Percentiles rank a stretch among this genome's conserved stretches.
phyloP scores from a whole-genome alignment of 768 basidiomycete genomes.

The Clitopilus passeckerianus region DNA sequence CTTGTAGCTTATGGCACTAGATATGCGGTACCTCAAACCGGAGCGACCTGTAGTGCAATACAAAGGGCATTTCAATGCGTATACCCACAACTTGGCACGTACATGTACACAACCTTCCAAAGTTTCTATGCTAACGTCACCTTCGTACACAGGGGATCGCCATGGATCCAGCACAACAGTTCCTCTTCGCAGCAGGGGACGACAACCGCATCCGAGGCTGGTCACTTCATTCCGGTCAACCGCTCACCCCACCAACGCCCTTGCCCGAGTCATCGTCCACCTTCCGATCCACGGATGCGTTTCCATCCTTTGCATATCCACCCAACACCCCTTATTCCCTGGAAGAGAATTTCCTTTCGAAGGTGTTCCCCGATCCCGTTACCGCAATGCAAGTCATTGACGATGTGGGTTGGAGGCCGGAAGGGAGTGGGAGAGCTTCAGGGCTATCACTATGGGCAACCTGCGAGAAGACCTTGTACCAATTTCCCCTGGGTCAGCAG shows the following conservation, averaged over 20 bases:
- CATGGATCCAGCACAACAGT: constrained; percentile 48
- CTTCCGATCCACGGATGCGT: neutral
- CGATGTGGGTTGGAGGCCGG: constrained; percentile 15
- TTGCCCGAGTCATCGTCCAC: neutral
- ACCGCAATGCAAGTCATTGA: constrained; percentile 45
- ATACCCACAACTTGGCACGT: constrained; percentile 48
- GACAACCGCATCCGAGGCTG: constrained; percentile 63
- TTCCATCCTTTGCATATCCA: neutral
- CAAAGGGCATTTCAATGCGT: constrained; percentile 54
- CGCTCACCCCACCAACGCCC: constrained; percentile 19
- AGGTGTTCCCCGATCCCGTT: constrained; percentile 31
- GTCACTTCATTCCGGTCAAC: constrained; percentile 56
- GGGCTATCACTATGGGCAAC: constrained; percentile 42
- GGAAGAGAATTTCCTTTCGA: constrained; percentile 23
- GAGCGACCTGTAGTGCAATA: constrained; percentile 40
- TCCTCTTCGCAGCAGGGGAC: constrained; percentile 67
- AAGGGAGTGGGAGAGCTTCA: neutral
- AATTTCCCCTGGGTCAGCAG: constrained; percentile 33
- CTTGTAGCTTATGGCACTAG: constrained; percentile 54
- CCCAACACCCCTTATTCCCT: neutral
- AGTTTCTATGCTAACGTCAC: neutral
- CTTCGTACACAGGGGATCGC: constrained; percentile 47
- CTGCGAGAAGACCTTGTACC: constrained; percentile 37
- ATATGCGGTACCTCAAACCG: constrained; percentile 51
- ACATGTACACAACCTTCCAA: neutral